These are phyloP conservation scores for Colletotrichum sp. DNA, from an alignment of 2,329 filamentous ascomycete species.

Conservation along the genomic window DNA sequence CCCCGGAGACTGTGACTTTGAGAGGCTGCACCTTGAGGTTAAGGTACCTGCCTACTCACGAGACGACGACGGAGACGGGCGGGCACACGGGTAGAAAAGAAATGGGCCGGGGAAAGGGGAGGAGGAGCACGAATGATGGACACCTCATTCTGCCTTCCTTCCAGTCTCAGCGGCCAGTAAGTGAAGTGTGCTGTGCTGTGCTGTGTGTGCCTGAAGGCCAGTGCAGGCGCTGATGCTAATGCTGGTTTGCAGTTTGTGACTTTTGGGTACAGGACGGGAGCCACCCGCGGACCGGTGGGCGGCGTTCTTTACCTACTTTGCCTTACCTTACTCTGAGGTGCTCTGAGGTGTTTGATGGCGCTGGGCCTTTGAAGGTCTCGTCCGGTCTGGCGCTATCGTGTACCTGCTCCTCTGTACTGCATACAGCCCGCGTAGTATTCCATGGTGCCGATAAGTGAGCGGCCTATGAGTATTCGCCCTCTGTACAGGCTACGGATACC, in stretches of 20 bases:
- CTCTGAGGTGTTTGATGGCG: neutral
- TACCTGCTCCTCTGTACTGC: neutral
- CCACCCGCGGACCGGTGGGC: neutral
- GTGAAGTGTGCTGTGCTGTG: neutral
- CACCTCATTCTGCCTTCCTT: neutral
- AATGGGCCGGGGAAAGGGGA: constrained; percentile 9
- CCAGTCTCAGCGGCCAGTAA: neutral
- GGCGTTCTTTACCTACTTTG: neutral
- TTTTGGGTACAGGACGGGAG: neutral
- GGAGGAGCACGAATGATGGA: neutral
- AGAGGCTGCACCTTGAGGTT: neutral
- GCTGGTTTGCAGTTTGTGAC: neutral
- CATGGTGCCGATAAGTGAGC: neutral
- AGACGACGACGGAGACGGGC: neutral
- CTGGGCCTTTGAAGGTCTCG: neutral
- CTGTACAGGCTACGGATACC: neutral
- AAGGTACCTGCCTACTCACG: neutral
- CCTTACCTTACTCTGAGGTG: neutral
- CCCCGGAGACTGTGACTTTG: neutral
- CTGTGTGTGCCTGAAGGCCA: neutral
- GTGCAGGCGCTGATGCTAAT: neutral
- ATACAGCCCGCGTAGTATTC: neutral
- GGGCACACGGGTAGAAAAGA: neutral
- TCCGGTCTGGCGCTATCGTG: neutral
- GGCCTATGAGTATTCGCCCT: neutral